Base-by-base conservation (phyloP, 306 rosid genomes). In the Fragaria nilgerrensis region DNA sequence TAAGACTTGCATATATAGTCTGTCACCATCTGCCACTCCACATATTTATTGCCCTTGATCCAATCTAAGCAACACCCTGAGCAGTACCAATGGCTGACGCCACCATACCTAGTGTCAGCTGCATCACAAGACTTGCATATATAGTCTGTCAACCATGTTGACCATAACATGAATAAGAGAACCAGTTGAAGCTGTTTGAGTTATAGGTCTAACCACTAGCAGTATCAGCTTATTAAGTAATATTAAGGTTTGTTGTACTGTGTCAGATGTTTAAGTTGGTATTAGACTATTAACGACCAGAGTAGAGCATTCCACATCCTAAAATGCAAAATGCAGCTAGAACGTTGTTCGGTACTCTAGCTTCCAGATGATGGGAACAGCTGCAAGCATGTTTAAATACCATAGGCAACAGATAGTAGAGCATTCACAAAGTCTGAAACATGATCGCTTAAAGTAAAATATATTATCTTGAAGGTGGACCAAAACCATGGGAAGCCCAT, bases 21-120 rank as follows among this genome's bases (percentile, higher is more conserved):
- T 61, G 17, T 25, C 37, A 59, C 80, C 77, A 88, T 84, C 34
- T 0, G 2, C 98, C 98, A 91, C 7, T 1, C 56, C 11, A 84
- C 81, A 25, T 90, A 93, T 0, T 19, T 1, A 83, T 92, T 90
- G 20, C 98, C 98, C 75, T 92, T 92, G 44, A 82, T 43, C 93
- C 96, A 49, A 88, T 1, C 55, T 90, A 92, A 23, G 89, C 93
- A 41, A 94, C 68, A 23, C 80, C 79, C 8, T 89, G 92, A 0
- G 92, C 96, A 8, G 93, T 23, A 45, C 95, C 93, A 1, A 88
- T 85, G 76, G 95, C 98, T 1, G 97, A 88, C 34, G 89, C 96
- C 37, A 82, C 73, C 62, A 92, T 36, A 69, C 95, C 97, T 74
- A 94, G 67, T 29, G 89, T 85, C 80, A 94, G 61, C 97, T 94